phyloP scores from a whole-genome alignment of 345 rosid species.

The Eucalyptus sp. region DNA sequence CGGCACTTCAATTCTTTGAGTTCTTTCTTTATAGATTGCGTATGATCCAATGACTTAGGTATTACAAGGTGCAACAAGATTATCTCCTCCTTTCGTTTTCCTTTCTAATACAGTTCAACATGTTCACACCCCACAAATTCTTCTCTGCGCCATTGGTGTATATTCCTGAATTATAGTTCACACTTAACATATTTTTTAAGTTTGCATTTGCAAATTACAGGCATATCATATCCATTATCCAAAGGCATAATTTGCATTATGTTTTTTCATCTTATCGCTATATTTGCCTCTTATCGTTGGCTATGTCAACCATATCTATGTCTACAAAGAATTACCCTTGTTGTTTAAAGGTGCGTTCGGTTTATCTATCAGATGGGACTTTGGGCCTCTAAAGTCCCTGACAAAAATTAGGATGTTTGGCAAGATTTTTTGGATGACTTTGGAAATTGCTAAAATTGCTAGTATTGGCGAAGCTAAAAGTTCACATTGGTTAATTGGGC shows the following conservation, averaged over 20 bases:
- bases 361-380: not conserved
- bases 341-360: not conserved
- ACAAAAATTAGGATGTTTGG: not conserved
- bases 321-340: not conserved
- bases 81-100: not conserved
- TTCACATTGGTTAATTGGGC: not conserved
- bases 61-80: not conserved
- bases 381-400: not conserved
- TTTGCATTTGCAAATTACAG: not conserved
- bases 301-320: not conserved
- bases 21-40: not conserved
- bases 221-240: not conserved
- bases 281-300: not conserved
- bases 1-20: not conserved
- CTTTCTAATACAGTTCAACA: not conserved
- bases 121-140: not conserved
- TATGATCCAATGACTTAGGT: not conserved
- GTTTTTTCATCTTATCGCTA: not conserved
- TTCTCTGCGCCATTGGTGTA: not conserved
- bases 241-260: not conserved
- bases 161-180: not conserved
- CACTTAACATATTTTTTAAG: not conserved
- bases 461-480: not conserved
- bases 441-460: not conserved
- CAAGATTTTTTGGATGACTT: not conserved